Evolutionary conservation across 306 rosid genomes (phyloP).

Genomic region (Cicer yamashitae): DNA sequence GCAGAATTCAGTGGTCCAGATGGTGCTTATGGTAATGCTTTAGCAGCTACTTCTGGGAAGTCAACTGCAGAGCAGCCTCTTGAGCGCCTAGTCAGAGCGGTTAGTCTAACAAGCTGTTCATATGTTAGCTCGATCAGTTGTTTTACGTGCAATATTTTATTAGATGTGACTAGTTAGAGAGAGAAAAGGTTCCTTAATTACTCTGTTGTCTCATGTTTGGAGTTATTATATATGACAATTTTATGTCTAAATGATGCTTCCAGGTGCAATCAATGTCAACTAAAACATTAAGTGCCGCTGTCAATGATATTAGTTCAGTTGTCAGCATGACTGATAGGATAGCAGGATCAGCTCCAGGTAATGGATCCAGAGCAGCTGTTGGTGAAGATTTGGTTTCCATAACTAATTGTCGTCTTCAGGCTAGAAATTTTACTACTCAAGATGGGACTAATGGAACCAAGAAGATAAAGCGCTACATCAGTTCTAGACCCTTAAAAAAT

Average conservation of each 20-base stretch:
- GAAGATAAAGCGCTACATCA: slow-evolving; percentile 81
- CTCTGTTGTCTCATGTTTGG: slow-evolving; percentile 21
- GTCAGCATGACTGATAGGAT: slow-evolving; percentile 91
- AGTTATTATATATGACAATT: slow-evolving; percentile 36
- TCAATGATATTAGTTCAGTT: slow-evolving; percentile 79
- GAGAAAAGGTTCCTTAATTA: slow-evolving; percentile 21
- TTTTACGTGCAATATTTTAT: background rate
- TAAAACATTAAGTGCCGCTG: slow-evolving; percentile 74
- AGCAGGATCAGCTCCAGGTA: slow-evolving; percentile 94
- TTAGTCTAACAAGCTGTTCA: slow-evolving; percentile 51
- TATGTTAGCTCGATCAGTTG: slow-evolving; percentile 28
- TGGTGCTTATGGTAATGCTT: slow-evolving; percentile 59
- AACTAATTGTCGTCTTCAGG: slow-evolving; percentile 88
- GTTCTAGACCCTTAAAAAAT: slow-evolving; percentile 77
- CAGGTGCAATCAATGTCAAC: slow-evolving; percentile 88
- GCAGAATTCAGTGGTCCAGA: slow-evolving; percentile 84
- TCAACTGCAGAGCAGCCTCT: slow-evolving; percentile 80
- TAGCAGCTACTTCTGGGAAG: slow-evolving; percentile 67
- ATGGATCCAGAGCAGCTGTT: slow-evolving; percentile 96
- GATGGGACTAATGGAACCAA: slow-evolving; percentile 78
- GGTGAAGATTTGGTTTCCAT: slow-evolving; percentile 96
- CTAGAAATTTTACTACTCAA: slow-evolving; percentile 70
- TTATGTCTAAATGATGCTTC: slow-evolving; percentile 42
- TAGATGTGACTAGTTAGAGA: slow-evolving; percentile 32
- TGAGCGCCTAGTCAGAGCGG: slow-evolving; percentile 83